These are phyloP conservation scores for Cochlearia excelsa DNA, from an alignment of 345 rosid species.

Conservation along the genomic window DNA sequence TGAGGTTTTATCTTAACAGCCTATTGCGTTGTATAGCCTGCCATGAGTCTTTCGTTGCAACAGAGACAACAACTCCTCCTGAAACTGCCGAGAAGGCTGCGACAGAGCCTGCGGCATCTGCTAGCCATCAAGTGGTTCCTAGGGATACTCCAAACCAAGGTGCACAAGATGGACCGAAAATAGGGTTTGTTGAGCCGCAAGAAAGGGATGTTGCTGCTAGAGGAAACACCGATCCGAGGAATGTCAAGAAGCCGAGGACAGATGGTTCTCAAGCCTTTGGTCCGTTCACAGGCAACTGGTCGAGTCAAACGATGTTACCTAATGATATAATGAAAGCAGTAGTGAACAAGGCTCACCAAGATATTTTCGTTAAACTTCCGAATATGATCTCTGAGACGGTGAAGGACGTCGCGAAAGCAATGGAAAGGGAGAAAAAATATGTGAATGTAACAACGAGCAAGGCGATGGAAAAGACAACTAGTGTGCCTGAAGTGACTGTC, in stretches of 20 bases:
- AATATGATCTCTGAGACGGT: slow-evolving; percentile 39
- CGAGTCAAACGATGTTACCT: slow-evolving; percentile 25
- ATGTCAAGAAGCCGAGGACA: slow-evolving; percentile 45
- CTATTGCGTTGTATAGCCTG: slow-evolving; percentile 79
- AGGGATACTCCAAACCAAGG: slow-evolving; percentile 44
- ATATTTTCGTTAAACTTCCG: slow-evolving; percentile 44
- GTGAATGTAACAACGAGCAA: slow-evolving; percentile 24
- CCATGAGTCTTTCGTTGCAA: slow-evolving; percentile 57
- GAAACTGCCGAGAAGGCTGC: slow-evolving; percentile 45
- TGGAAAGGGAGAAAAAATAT: slow-evolving; percentile 37
- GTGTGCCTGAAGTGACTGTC: slow-evolving; percentile 28
- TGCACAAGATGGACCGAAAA: slow-evolving; percentile 40
- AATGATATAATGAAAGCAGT: slow-evolving; percentile 52
- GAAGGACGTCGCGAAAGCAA: slow-evolving; percentile 26
- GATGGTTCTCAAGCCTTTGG: slow-evolving; percentile 39
- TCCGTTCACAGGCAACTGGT: neutral
- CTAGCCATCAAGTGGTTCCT: slow-evolving; percentile 27
- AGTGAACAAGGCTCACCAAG: slow-evolving; percentile 45
- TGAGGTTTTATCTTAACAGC: slow-evolving; percentile 69
- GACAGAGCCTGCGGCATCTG: slow-evolving; percentile 36
- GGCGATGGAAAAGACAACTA: slow-evolving; percentile 10
- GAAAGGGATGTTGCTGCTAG: slow-evolving; percentile 33
- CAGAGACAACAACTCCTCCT: slow-evolving; percentile 64
- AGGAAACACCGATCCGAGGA: slow-evolving; percentile 38
- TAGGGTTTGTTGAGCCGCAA: slow-evolving; percentile 42